A percentile compares a stretch with the other conserved stretches of the same genome.
Conservation (phyloP, 1,284 basidiomycete species). For the Golubevia sp. region DNA sequence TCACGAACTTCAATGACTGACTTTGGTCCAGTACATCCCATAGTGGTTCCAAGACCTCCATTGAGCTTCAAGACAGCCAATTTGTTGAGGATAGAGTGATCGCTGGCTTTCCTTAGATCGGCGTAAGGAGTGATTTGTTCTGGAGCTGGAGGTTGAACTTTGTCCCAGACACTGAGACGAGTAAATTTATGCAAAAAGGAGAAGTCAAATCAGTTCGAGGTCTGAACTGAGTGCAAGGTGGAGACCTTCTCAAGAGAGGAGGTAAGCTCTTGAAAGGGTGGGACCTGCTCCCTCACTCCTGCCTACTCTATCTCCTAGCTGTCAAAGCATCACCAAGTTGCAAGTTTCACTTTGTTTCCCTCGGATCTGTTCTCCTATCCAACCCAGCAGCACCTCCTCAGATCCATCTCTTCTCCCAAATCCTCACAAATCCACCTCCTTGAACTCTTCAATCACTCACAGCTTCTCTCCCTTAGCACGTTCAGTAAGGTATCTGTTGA, state of each 20-base stretch:
- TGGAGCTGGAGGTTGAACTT: conserved; percentile 88
- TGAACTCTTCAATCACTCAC: conserved; percentile 65
- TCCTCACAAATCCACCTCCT: too few relatives aligned
- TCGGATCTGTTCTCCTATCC: too few relatives aligned
- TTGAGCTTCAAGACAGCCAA: conserved; percentile 99
- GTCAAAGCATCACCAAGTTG: too few relatives aligned
- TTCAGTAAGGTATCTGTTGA: conserved; percentile 95
- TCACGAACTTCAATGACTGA: conserved; percentile 67
- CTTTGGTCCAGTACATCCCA: conserved; percentile 78
- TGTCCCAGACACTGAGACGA: conserved; percentile 86
- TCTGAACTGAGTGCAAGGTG: background rate
- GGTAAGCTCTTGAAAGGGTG: background rate
- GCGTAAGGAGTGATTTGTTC: conserved; percentile 92
- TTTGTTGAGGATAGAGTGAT: conserved; percentile 60
- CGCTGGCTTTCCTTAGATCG: conserved; percentile 66
- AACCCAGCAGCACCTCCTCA: too few relatives aligned
- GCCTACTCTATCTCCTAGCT: too few relatives aligned
- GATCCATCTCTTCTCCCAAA: too few relatives aligned
- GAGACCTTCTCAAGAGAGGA: background rate
- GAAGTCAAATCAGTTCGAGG: conserved; percentile 8
- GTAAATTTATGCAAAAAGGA: conserved; percentile 15
- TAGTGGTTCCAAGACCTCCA: conserved; percentile 96
- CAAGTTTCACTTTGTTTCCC: too few relatives aligned
- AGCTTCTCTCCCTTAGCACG: conserved; percentile 92
- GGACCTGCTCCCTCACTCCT: too few relatives aligned